phyloP scores from a whole-genome alignment of 2,329 filamentous ascomycete genomes.

The Diplodia scrobiculata region DNA sequence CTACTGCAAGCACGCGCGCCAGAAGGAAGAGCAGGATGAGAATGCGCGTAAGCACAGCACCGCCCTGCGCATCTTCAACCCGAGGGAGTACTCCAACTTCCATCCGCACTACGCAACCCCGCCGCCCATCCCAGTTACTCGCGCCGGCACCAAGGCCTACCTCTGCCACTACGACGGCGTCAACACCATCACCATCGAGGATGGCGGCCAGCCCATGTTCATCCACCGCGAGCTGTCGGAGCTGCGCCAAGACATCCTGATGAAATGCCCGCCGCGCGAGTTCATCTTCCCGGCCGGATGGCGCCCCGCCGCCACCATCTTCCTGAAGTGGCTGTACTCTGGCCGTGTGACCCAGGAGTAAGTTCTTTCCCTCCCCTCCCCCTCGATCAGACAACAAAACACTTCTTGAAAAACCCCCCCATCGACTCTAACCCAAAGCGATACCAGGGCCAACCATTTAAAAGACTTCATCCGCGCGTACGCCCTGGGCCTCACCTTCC shows the following conservation, averaged over 20 bases:
- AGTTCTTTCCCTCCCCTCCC: not conserved
- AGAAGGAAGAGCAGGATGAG: not conserved
- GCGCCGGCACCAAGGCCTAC: conserved; percentile 4
- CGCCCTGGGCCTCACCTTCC: not conserved
- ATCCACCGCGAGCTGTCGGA: conserved; percentile 9
- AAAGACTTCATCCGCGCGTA: conserved; percentile 22
- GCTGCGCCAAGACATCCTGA: not conserved
- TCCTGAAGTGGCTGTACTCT: conserved; percentile 19
- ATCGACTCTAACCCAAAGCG: conserved; percentile 7
- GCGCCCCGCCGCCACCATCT: conserved; percentile 7
- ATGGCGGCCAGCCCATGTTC: conserved; percentile 3
- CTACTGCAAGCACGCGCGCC: not conserved
- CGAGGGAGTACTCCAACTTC: not conserved
- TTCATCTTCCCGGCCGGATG: conserved; percentile 1
- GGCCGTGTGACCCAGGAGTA: not conserved
- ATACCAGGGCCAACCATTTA: not conserved
- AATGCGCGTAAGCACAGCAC: not conserved
- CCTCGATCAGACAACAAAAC: not conserved
- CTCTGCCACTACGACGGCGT: conserved; percentile 3
- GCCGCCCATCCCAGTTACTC: not conserved
- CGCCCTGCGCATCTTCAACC: not conserved
- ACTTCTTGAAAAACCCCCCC: not conserved
- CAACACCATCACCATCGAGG: conserved; percentile 9
- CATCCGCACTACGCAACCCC: not conserved
- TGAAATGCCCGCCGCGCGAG: not conserved